Conservation (phyloP, 768 basidiomycete species). For the Boletus reticuloceps region DNA sequence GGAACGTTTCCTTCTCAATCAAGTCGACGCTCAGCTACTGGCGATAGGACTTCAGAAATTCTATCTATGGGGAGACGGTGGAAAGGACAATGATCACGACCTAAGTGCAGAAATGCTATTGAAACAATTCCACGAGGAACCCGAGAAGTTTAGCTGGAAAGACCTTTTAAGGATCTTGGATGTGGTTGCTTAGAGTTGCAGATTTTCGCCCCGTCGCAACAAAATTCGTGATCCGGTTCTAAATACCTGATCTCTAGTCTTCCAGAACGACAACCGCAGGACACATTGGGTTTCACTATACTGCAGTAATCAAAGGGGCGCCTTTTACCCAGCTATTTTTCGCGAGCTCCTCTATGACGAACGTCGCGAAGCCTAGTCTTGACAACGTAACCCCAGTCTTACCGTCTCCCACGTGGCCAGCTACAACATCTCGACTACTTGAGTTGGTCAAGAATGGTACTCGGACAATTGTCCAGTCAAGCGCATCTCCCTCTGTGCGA, state of each 20-base stretch:
- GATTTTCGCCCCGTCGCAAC: not conserved
- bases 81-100: conserved; percentile 4
- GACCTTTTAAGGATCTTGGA: conserved; percentile 58
- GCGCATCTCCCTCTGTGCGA: conserved; percentile 42
- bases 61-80: conserved; percentile 60
- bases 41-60: conserved; percentile 81
- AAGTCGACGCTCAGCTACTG: conserved; percentile 83
- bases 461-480: conserved; percentile 70
- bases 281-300: not conserved
- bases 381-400: conserved; percentile 49
- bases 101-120: conserved; percentile 44
- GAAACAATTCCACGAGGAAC: conserved; percentile 72
- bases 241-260: not conserved
- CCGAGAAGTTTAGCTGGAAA: conserved; percentile 80
- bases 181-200: conserved; percentile 9
- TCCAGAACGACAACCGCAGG: not conserved
- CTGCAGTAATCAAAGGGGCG: conserved; percentile 30
- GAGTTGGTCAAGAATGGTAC: conserved; percentile 61
- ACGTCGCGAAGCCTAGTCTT: conserved; percentile 57
- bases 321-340: conserved; percentile 57
- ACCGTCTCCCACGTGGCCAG: conserved; percentile 69
- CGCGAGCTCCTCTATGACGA: conserved; percentile 56
- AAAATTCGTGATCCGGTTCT: not conserved
- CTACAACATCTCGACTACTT: conserved; percentile 43
- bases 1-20: conserved; percentile 56